A percentile compares a stretch with the other conserved stretches of the same genome.
Conservation (phyloP, 306 rosid species). For the Vicia sativa region DNA sequence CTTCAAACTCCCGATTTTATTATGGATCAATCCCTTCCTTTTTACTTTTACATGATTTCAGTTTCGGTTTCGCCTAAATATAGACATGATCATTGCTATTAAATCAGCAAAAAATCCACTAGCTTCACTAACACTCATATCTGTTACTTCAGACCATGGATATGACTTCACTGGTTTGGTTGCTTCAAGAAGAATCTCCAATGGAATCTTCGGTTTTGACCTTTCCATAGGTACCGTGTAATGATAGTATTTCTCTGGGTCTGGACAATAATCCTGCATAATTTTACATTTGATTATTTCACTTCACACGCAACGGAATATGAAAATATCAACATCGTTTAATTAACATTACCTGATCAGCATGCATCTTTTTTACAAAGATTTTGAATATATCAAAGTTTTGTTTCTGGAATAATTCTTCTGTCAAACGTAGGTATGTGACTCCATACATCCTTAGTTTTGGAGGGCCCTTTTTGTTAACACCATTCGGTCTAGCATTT, state of each 20-base stretch:
- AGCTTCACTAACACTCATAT: conserved; percentile 27
- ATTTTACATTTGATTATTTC: conserved; percentile 2
- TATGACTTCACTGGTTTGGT: conserved; percentile 54
- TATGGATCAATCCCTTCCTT: background rate
- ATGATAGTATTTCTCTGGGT: conserved; percentile 58
- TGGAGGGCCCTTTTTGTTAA: conserved; percentile 57
- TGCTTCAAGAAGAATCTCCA: conserved; percentile 55
- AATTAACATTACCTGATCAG: conserved; percentile 61
- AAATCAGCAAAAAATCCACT: conserved; percentile 23
- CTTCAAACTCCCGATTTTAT: background rate
- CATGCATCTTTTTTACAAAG: conserved; percentile 88
- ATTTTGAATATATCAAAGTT: conserved; percentile 62
- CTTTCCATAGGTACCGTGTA: conserved; percentile 49
- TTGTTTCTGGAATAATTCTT: conserved; percentile 45
- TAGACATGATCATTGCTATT: conserved; percentile 2
- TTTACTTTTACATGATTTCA: background rate
- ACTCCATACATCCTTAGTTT: conserved; percentile 66
- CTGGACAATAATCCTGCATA: conserved; percentile 64
- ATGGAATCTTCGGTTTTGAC: conserved; percentile 52
- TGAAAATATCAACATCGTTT: background rate
- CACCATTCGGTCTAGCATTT: conserved; percentile 78
- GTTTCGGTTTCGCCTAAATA: conserved; percentile 24
- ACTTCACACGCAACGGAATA: background rate
- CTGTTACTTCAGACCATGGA: conserved; percentile 62
- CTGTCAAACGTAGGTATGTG: conserved; percentile 70